A percentile compares a stretch with the other conserved stretches of the same genome.
Evolutionary conservation across 2,329 filamentous ascomycete genomes (phyloP).

Genomic region (Hypoxylon sp.): DNA sequence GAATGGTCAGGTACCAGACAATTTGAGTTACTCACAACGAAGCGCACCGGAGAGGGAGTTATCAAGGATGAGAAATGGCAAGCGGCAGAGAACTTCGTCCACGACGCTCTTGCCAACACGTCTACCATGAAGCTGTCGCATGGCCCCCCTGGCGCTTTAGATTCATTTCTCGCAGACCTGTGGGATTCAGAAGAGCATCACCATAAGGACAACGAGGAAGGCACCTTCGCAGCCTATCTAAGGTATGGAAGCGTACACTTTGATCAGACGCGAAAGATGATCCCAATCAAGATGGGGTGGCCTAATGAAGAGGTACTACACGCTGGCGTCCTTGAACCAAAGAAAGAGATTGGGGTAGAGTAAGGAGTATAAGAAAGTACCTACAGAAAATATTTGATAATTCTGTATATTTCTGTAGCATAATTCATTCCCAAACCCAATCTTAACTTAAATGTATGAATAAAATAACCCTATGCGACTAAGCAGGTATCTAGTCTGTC

Average conservation of each 20-base stretch:
- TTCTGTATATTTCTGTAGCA: not conserved
- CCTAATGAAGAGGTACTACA: constrained; percentile 48
- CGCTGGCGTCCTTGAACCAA: constrained; percentile 48
- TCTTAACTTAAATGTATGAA: no score
- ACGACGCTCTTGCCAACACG: constrained; percentile 53
- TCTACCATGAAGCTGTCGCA: constrained; percentile 57
- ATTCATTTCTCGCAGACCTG: constrained; percentile 53
- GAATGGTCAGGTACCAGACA: constrained; percentile 54
- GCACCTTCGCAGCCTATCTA: constrained; percentile 53
- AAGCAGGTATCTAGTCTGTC: no score
- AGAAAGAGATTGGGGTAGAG: constrained; percentile 10
- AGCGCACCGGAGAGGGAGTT: constrained; percentile 46
- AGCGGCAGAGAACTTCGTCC: constrained; percentile 51
- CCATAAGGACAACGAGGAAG: constrained; percentile 52
- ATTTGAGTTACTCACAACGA: constrained; percentile 53
- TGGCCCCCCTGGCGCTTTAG: constrained; percentile 49
- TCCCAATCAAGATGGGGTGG: constrained; percentile 45
- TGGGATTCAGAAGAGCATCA: constrained; percentile 55
- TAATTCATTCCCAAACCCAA: not conserved
- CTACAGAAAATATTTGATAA: not conserved
- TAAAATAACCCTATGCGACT: no score
- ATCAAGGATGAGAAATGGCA: constrained; percentile 51
- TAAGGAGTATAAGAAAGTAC: no score
- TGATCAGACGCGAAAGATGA: constrained; percentile 50
- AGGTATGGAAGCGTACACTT: constrained; percentile 53